These are phyloP conservation scores for Rhodotorula graminis DNA, from an alignment of 768 basidiomycete genomes.

Conservation along the genomic window DNA sequence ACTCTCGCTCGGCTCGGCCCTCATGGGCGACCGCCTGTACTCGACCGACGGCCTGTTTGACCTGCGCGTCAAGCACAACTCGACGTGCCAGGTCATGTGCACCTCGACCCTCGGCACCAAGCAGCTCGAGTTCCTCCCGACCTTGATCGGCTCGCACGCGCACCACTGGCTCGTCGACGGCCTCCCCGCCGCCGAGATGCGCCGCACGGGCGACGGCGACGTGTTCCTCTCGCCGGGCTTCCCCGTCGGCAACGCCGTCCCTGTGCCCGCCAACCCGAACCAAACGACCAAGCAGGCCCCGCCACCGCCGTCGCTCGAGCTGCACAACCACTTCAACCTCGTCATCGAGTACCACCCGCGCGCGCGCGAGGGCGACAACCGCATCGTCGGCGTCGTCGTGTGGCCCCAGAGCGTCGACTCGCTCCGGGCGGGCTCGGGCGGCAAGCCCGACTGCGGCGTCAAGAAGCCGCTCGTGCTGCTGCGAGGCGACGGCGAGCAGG, in stretches of 20 bases:
- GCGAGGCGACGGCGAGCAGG: conserved; percentile 56
- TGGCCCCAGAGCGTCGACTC: conserved; percentile 53
- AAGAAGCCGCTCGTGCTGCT: conserved; percentile 54
- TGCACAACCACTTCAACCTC: conserved; percentile 81
- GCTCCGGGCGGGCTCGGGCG: conserved; percentile 26
- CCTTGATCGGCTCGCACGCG: conserved; percentile 83
- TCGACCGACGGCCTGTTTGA: conserved; percentile 68
- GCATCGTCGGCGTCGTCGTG: conserved; percentile 90
- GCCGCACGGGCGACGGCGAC: conserved; percentile 69
- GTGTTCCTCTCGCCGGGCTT: conserved; percentile 75
- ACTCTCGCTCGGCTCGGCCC: conserved; percentile 76
- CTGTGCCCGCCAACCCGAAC: conserved; percentile 41
- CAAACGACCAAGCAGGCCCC: conserved; percentile 53
- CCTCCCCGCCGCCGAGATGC: conserved; percentile 75
- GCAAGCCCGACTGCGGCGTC: conserved; percentile 42
- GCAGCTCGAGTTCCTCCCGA: conserved; percentile 83
- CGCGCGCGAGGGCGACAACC: conserved; percentile 59
- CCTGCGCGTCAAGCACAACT: conserved; percentile 57
- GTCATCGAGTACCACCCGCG: conserved; percentile 67
- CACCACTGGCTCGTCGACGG: conserved; percentile 94
- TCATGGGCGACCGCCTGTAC: conserved; percentile 95
- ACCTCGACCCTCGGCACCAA: conserved; percentile 58
- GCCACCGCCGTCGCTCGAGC: conserved; percentile 36
- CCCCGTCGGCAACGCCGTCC: conserved; percentile 73
- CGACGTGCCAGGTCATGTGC: conserved; percentile 73